Percentiles rank a stretch among this genome's conserved stretches.
Conservation (phyloP, 1,284 basidiomycete genomes). For the Butyriboletus appendiculatus region DNA sequence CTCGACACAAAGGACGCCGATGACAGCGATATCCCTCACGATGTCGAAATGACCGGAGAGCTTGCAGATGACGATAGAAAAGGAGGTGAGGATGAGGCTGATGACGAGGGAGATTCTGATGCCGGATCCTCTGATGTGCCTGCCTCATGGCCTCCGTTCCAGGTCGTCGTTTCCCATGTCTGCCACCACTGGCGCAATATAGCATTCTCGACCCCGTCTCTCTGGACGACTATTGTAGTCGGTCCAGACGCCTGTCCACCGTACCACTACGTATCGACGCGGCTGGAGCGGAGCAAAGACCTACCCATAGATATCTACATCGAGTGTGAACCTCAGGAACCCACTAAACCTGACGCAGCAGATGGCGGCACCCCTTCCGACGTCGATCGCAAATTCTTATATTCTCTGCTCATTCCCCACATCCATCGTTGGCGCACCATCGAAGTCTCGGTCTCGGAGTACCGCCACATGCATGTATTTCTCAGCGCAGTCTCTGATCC, state of each 20-base stretch:
- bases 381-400: conserved; percentile 40
- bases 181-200: conserved; percentile 32
- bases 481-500: conserved; percentile 42
- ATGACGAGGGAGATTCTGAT: background rate
- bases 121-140: background rate
- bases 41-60: background rate
- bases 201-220: conserved; percentile 31
- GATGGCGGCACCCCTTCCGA: conserved; percentile 17
- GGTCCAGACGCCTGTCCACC: conserved; percentile 9
- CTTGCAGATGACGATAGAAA: background rate
- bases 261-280: conserved; percentile 9
- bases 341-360: conserved; percentile 14
- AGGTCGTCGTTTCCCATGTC: conserved; percentile 27
- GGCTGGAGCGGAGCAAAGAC: conserved; percentile 26
- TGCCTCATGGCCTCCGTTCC: background rate
- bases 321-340: conserved; percentile 13
- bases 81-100: background rate
- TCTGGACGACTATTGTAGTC: conserved; percentile 30
- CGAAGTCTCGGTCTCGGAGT: conserved; percentile 44
- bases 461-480: conserved; percentile 47
- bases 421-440: conserved; percentile 53
- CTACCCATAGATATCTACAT: conserved; percentile 29
- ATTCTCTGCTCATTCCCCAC: conserved; percentile 53
- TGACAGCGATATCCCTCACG: background rate
- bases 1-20: background rate